A percentile compares a stretch with the other conserved stretches of the same genome.
Conservation (phyloP, 331 rosid genomes). For the Cydonia oblonga region DNA sequence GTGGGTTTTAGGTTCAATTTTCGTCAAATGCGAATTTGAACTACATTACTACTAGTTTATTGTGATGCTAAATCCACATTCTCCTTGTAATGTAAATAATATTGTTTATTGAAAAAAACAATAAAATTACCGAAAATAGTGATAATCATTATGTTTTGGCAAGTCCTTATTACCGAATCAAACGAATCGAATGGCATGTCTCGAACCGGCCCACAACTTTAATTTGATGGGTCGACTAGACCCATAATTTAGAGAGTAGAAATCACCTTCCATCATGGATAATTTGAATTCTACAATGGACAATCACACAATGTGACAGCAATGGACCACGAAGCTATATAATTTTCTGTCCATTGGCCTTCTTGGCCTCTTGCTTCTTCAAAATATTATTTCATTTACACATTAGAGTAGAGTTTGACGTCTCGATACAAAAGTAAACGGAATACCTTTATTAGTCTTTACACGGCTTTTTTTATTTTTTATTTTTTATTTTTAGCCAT, state of each 20-base stretch:
- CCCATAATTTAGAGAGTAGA: not conserved
- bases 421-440: not conserved
- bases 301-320: not conserved
- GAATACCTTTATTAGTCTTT: not conserved
- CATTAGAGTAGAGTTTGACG: not conserved
- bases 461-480: too few relatives aligned
- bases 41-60: too few relatives aligned
- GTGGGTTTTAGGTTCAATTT: too few relatives aligned
- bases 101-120: too few relatives aligned
- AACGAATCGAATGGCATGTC: not conserved
- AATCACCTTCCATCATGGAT: too few relatives aligned
- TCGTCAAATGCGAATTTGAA: too few relatives aligned
- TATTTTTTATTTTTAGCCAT: too few relatives aligned
- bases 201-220: not conserved
- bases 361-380: not conserved
- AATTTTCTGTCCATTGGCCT: not conserved
- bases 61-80: too few relatives aligned
- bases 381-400: not conserved
- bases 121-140: too few relatives aligned
- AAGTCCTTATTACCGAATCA: not conserved
- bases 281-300: not conserved
- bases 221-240: not conserved
- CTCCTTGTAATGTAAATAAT: too few relatives aligned
- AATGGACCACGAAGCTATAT: not conserved
- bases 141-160: not conserved